Percentiles rank a stretch among this genome's conserved stretches.
phyloP scores from a whole-genome alignment of 2,329 filamentous ascomycete species.

The Dactylonectria estremocensis region DNA sequence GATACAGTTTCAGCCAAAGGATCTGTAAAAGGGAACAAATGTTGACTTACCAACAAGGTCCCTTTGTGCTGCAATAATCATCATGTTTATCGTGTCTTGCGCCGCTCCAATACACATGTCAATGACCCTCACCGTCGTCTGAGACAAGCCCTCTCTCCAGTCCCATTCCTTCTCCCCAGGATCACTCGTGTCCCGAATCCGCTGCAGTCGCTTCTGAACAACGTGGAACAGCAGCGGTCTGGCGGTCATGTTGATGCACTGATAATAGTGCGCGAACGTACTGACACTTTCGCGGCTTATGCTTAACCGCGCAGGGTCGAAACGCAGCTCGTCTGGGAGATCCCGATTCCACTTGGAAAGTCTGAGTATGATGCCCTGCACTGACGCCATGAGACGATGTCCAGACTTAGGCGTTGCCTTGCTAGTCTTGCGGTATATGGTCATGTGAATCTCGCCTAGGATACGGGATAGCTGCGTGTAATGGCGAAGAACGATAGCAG shows the following conservation, averaged over 20 bases:
- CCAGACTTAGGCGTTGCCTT: conserved; percentile 19
- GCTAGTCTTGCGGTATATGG: conserved; percentile 34
- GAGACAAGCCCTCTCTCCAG: conserved; percentile 57
- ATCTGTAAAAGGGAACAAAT: background rate
- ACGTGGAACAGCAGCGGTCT: conserved; percentile 69
- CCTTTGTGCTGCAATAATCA: conserved; percentile 62
- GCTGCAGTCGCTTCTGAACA: conserved; percentile 61
- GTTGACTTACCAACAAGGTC: conserved; percentile 62
- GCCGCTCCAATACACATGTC: conserved; percentile 67
- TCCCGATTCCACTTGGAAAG: conserved; percentile 15
- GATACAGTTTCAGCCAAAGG: background rate
- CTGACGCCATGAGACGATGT: conserved; percentile 9
- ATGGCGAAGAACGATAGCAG: conserved; percentile 40
- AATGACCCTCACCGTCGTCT: conserved; percentile 65
- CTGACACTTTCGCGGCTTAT: conserved; percentile 21
- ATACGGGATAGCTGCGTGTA: conserved; percentile 51
- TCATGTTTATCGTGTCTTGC: conserved; percentile 36
- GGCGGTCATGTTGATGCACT: conserved; percentile 71
- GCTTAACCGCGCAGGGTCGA: conserved; percentile 54
- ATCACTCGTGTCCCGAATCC: conserved; percentile 42
- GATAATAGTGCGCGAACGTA: conserved; percentile 63
- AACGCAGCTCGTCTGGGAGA: conserved; percentile 64
- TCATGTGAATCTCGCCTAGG: conserved; percentile 62
- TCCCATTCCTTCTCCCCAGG: conserved; percentile 44
- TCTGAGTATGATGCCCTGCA: conserved; percentile 20